Percentiles rank a stretch among this genome's conserved stretches.
Conservation (phyloP, 345 rosid genomes). For the Nasturtium officinale region DNA sequence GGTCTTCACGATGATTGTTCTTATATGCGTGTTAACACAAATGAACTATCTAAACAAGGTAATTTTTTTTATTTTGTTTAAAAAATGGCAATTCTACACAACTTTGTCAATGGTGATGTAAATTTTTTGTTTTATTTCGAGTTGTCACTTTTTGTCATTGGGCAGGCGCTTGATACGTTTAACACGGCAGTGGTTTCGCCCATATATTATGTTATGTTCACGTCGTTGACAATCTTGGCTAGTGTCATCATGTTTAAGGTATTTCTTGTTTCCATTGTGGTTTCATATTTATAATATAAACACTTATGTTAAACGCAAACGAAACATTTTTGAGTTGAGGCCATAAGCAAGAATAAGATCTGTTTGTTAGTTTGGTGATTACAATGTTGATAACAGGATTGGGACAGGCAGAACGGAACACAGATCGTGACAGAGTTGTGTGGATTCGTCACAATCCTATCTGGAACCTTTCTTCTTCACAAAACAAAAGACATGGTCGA, state of each 20-base stretch:
- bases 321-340: background rate
- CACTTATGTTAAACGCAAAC: background rate
- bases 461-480: constrained; percentile 77
- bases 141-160: background rate
- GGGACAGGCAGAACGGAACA: constrained; percentile 67
- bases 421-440: constrained; percentile 69
- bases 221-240: constrained; percentile 71
- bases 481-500: constrained; percentile 66
- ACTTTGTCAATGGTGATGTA: background rate
- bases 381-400: constrained; percentile 48
- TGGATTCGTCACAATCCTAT: constrained; percentile 68
- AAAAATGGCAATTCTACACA: background rate
- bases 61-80: too few species aligned
- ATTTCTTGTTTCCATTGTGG: constrained; percentile 16
- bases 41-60: constrained; percentile 73
- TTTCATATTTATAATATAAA: background rate
- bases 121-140: too few species aligned
- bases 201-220: constrained; percentile 77
- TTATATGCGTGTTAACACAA: constrained; percentile 59
- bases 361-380: background rate
- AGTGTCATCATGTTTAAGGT: constrained; percentile 88
- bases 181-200: constrained; percentile 82
- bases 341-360: background rate
- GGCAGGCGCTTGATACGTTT: constrained; percentile 82
- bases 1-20: constrained; percentile 56